Conservation (phyloP, 2,329 filamentous ascomycete genomes). For the Claviceps sorghi region DNA sequence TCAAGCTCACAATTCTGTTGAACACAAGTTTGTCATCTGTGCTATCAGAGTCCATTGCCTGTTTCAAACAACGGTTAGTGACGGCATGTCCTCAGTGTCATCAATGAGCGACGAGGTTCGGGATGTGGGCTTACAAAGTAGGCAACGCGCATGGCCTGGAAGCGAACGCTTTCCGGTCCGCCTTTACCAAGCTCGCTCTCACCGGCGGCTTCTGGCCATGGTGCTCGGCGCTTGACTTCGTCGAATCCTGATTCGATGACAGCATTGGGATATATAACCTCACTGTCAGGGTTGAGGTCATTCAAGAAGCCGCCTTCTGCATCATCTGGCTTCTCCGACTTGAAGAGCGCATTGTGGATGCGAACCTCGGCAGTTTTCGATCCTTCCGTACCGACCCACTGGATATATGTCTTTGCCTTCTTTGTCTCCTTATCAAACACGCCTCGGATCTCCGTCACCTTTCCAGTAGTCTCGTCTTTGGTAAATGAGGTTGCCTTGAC, state of each 20-base stretch:
- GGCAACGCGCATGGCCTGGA: conserved; percentile 80
- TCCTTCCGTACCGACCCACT: conserved; percentile 64
- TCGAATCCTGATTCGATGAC: conserved; percentile 73
- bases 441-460: conserved; percentile 49
- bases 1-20: conserved; percentile 83
- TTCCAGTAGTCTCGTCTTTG: conserved; percentile 49
- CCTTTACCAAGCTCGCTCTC: conserved; percentile 47
- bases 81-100: not conserved
- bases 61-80: not conserved
- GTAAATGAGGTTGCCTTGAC: conserved; percentile 56
- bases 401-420: conserved; percentile 70
- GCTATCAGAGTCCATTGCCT: conserved; percentile 64
- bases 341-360: conserved; percentile 72
- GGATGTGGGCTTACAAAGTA: conserved; percentile 50
- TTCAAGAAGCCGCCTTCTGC: conserved; percentile 68
- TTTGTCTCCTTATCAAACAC: conserved; percentile 55
- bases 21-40: conserved; percentile 68
- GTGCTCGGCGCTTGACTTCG: conserved; percentile 56
- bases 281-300: conserved; percentile 72
- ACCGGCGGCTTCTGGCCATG: conserved; percentile 68
- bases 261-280: conserved; percentile 63
- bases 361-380: conserved; percentile 59
- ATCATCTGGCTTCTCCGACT: conserved; percentile 65
- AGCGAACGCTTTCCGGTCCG: conserved; percentile 63
- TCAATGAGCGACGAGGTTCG: not conserved